Evolutionary conservation across 1,139 yeast species (phyloP), one percentile per base, ranked within the genome.

Genomic region (Zhuliangozyma blackwelliae): DNA sequence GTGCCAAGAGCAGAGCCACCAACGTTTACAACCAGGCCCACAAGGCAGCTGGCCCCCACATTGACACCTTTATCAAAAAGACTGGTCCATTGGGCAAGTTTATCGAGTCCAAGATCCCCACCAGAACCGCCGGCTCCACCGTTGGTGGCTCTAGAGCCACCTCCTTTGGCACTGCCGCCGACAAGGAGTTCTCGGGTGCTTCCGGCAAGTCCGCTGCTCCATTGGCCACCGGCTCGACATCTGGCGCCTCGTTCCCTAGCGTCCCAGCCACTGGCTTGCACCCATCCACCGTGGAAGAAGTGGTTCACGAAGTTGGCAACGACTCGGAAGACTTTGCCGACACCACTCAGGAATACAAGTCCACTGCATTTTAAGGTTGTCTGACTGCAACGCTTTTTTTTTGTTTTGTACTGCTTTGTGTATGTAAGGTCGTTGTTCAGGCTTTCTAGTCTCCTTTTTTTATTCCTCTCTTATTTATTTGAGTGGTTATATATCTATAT

Each of bases 61-160:
- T 69, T 40, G 64, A 68, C 32, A 52, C 52, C 38, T 68, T 76
- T 46, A 70, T 76, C 52, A 66, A 72, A 50, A 77, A 77, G 60
- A 60, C 79, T 41, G 85, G 85, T 34, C 92, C 90, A 40, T 75
- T 81, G 40, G 77, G 80, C 36, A 54, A 71, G 30, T 77, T 76
- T 50, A 63, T 82, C 52, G 63, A 75, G 54, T 72, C 79, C 40
- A 73, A 77, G 58, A 59, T 79, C 53, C 83, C 85, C 40, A 75
- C 77, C 45, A 79, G 87, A 77, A 79, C 87, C 48, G 86, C 86
- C 36, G 82, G 87, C 38, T 67, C 84, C 36, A 79, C 85, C 38
- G 82, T 84, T 47, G 79, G 82, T 44, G 61, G 63, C 40, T 61
- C 58, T 43, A 70, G 52, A 55, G 65, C 60, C 27, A 34, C 64